These are phyloP conservation scores for Spergularia azorica DNA, from an alignment of 179 eudicot genomes.

Conservation along the genomic window DNA sequence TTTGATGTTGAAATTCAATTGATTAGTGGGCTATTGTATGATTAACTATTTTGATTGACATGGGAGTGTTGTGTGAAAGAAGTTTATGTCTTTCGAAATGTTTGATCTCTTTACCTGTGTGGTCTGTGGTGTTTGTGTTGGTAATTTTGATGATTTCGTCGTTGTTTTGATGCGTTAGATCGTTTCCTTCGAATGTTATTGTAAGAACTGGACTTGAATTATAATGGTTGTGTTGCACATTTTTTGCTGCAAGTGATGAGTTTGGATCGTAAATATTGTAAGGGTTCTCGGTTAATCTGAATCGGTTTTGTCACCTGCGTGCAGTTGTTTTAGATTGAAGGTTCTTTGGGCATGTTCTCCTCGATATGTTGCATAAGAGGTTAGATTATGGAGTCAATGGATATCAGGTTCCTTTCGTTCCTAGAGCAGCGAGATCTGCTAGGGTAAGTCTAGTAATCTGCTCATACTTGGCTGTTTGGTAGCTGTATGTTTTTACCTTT, in stretches of 20 bases:
- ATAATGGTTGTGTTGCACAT: too few species aligned
- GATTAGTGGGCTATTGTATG: background rate
- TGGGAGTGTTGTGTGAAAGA: background rate
- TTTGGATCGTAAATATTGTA: background rate
- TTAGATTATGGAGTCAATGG: slow-evolving; percentile 73
- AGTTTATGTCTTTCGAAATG: background rate
- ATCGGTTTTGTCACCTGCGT: background rate
- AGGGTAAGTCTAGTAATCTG: slow-evolving; percentile 56
- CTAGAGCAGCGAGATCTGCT: slow-evolving; percentile 79
- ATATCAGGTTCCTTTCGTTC: slow-evolving; percentile 77
- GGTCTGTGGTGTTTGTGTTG: slow-evolving; percentile 9
- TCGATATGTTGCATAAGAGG: slow-evolving; percentile 83
- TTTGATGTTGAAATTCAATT: background rate
- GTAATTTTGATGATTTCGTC: background rate
- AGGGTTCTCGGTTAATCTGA: background rate
- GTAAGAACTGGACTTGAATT: too few species aligned
- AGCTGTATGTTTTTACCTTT: background rate
- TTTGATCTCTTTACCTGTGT: background rate
- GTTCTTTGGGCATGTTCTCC: slow-evolving; percentile 56
- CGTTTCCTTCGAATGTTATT: background rate
- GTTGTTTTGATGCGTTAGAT: slow-evolving; percentile 1
- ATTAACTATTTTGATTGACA: background rate
- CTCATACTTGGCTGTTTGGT: background rate
- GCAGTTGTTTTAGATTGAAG: slow-evolving; percentile 22
- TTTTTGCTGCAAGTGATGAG: too few species aligned